These are phyloP conservation scores for Dicorynia guianensis DNA, from an alignment of 306 rosid genomes.

Conservation along the genomic window DNA sequence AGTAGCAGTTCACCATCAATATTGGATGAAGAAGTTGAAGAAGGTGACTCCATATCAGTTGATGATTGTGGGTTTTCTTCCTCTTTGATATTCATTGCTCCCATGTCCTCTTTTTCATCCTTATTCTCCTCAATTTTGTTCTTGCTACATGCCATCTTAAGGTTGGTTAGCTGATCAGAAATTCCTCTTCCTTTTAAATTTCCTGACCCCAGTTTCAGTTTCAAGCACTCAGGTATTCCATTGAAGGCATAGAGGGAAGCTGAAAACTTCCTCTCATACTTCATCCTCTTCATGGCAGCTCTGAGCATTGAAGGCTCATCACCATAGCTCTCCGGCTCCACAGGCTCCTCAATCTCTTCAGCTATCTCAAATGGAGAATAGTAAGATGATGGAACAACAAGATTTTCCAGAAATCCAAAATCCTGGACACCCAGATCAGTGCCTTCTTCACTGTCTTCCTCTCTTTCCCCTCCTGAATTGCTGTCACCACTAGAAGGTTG, in stretches of 20 bases:
- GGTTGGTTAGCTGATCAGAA: conserved; percentile 55
- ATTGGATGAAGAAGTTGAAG: conserved; percentile 39
- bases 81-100: conserved; percentile 36
- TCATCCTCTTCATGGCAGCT: conserved; percentile 81
- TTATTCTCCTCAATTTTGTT: conserved; percentile 43
- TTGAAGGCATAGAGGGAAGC: conserved; percentile 85
- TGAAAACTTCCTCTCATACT: conserved; percentile 81
- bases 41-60: conserved; percentile 42
- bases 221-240: conserved; percentile 81
- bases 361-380: conserved; percentile 77
- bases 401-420: conserved; percentile 72
- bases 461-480: conserved; percentile 45
- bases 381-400: conserved; percentile 50
- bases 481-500: conserved; percentile 41
- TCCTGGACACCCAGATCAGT: conserved; percentile 52
- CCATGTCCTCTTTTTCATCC: conserved; percentile 35
- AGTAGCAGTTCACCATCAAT: conserved; percentile 64
- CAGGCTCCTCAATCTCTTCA: conserved; percentile 65
- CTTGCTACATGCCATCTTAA: conserved; percentile 58
- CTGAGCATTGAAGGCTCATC: conserved; percentile 76
- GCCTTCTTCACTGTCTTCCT: conserved; percentile 46
- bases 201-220: conserved; percentile 58
- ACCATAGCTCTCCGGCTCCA: conserved; percentile 57
- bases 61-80: conserved; percentile 44
- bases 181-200: conserved; percentile 52